Conservation (phyloP, 176 grass and related monocot species). For the Carex kokanica region DNA sequence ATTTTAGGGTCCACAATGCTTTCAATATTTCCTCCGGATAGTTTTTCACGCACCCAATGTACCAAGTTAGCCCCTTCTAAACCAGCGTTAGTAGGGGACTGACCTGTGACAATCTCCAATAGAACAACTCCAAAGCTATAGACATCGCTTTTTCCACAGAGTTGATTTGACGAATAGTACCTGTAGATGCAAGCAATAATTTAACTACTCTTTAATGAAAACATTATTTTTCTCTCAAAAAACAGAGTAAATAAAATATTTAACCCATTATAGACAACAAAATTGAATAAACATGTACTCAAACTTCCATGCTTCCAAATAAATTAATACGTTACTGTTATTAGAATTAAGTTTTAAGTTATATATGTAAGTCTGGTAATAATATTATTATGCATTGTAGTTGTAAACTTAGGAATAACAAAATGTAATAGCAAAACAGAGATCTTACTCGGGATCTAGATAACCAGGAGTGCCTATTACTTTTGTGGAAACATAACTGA, state of each 20-base stretch:
- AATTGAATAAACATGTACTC: background rate
- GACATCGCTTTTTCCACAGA: too few species aligned
- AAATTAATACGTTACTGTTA: background rate
- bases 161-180: too few species aligned
- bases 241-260: background rate
- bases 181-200: too few species aligned
- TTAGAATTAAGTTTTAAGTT: background rate
- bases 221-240: background rate
- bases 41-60: constrained; percentile 18
- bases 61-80: background rate
- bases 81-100: too few species aligned
- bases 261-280: background rate
- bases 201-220: too few species aligned
- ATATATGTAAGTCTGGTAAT: too few species aligned
- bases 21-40: constrained; percentile 23
- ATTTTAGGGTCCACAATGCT: constrained; percentile 24
- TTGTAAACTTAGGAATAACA: too few species aligned
- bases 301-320: too few species aligned
- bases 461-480: constrained; percentile 8
- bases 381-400: too few species aligned
- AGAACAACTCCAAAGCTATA: too few species aligned
- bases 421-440: too few species aligned
- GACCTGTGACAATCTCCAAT: too few species aligned
- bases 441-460: background rate
- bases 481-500: background rate